phyloP scores from a whole-genome alignment of 2,329 filamentous ascomycete genomes.

The Claviceps fusiformis region DNA sequence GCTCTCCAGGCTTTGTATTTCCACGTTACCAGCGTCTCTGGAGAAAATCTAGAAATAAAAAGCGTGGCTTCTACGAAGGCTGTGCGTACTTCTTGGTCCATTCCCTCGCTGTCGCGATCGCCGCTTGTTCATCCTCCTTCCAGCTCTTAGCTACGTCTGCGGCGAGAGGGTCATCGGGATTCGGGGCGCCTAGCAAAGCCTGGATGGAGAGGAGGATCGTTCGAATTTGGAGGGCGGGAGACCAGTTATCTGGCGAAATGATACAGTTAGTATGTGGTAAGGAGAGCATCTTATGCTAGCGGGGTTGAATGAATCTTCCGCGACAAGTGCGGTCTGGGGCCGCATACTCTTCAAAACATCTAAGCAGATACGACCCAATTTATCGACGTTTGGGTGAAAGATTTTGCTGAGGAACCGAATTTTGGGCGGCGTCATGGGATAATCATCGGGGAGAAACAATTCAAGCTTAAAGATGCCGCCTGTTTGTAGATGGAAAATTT shows the following conservation, averaged over 20 bases:
- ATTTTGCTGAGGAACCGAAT: conserved; percentile 98
- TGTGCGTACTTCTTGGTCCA: conserved; percentile 80
- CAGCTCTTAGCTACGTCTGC: conserved; percentile 95
- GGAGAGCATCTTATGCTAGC: neutral
- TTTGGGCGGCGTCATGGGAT: conserved; percentile 97
- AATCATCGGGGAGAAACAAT: conserved; percentile 94
- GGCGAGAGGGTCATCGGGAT: conserved; percentile 95
- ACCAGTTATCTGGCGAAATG: conserved; percentile 74
- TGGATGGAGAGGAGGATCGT: conserved; percentile 99
- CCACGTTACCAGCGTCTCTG: neutral
- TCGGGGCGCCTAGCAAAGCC: conserved; percentile 86
- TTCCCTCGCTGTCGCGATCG: conserved; percentile 81
- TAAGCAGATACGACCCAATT: conserved; percentile 89
- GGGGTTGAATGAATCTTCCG: neutral
- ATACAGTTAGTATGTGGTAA: conserved; percentile 2
- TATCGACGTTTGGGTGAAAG: conserved; percentile 98
- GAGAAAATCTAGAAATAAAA: neutral
- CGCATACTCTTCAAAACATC: conserved; percentile 87
- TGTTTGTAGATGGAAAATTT: conserved; percentile 19
- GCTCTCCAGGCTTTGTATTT: neutral
- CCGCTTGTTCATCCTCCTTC: conserved; percentile 90
- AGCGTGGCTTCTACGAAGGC: conserved; percentile 17
- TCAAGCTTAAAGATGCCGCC: conserved; percentile 90
- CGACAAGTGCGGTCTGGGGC: neutral
- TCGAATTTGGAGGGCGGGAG: conserved; percentile 89